Percentiles rank a stretch among this genome's conserved stretches.
Conservation (phyloP, 768 basidiomycete species). For the Pisolithus marmoratus region DNA sequence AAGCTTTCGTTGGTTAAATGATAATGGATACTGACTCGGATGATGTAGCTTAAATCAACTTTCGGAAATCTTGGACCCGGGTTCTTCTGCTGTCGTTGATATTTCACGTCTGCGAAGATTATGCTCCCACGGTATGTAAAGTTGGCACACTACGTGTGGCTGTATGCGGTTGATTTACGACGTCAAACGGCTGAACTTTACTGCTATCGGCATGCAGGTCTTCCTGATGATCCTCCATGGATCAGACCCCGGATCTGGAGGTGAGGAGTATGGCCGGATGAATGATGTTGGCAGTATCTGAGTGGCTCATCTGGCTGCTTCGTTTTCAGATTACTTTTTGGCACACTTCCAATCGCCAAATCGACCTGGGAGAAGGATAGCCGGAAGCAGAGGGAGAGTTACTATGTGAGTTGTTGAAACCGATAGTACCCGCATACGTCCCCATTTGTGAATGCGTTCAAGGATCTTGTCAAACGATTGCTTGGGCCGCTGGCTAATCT, state of each 20-base stretch:
- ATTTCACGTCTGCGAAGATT: constrained; percentile 48
- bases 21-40: constrained; percentile 3
- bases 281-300: too few relatives aligned
- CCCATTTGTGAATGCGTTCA: constrained; percentile 6
- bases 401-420: constrained; percentile 52
- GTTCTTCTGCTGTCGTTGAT: constrained; percentile 47
- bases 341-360: constrained; percentile 53
- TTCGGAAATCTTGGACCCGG: constrained; percentile 55
- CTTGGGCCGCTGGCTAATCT: constrained; percentile 47
- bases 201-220: constrained; percentile 37
- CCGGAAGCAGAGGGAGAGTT: constrained; percentile 57
- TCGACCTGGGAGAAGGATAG: constrained; percentile 53
- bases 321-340: constrained; percentile 50
- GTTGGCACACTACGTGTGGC: not conserved
- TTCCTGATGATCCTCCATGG: constrained; percentile 72
- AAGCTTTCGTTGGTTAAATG: not conserved
- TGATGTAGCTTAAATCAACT: constrained; percentile 42
- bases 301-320: not conserved
- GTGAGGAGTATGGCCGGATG: constrained; percentile 22
- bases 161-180: too few relatives aligned
- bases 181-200: too few relatives aligned
- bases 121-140: constrained; percentile 52
- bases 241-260: constrained; percentile 75
- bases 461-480: constrained; percentile 69
- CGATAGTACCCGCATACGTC: not conserved